Base-by-base conservation (phyloP, 306 rosid species). In the Arachis hypogaea region DNA sequence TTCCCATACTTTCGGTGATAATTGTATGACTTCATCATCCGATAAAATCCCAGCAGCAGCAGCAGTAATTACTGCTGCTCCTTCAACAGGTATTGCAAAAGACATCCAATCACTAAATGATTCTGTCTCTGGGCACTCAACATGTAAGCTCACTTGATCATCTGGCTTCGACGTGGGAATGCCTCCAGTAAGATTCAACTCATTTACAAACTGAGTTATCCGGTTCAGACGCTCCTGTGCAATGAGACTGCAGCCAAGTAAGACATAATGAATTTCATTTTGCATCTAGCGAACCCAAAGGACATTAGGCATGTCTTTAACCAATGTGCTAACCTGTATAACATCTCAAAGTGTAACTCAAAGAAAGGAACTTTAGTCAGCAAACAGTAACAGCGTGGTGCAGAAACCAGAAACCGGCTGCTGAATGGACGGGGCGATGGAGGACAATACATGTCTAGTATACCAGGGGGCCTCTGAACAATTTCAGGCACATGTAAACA, bases 211-310 rank as follows among this genome's bases (percentile, higher is more conserved):
- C 82, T 94, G 86, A 12, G 93, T 91, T 79, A 94, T 90, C 64
- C 97, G 86, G 72, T 83, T 89, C 83, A 94, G 86, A 68, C 98
- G 98, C 85, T 91, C 97, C 87, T 94, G 96, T 78, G 97, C 92
- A 83, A 92, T 72, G 80, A 94, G 88, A 85, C 98, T 94, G 96
- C 91, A 86, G 80, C 80, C 86, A 82, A 82, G 87, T 78, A 82
- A 81, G 84, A 59, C 41, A 68, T 30, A 22, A 51, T 76, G 75
- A 86, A 55, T 77, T 74, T 63, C 57, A 72, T 54, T 33, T 33
- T 68, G 78, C 12, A 73, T 62, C 55, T 14, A 57, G 9, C 11
- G 52, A 63, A 70, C 68, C 29, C 22, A 66, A 63, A 50, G 59
- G 49, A 45, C 33, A 41, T 6, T 30, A 68, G 38, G 42, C 63